Base-by-base conservation (phyloP, 1,139 yeast genomes). In the Kodamaea ohmeri region DNA sequence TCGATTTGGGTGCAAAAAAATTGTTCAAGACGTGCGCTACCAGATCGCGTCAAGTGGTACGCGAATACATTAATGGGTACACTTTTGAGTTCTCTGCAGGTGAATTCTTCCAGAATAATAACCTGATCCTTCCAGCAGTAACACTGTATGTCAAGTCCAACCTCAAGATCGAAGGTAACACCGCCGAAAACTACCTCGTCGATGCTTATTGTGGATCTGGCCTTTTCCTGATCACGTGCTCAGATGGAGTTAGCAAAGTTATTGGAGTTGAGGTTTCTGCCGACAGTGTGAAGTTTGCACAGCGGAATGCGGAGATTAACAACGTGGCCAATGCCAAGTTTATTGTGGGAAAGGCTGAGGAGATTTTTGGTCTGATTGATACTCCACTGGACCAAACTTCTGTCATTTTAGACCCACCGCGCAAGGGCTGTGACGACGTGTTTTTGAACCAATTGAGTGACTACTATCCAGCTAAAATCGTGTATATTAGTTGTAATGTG, bases 121-220 rank as follows among this genome's bases (percentile, higher is more conserved):
- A 89, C 58, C 83, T 95, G 15, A 92, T 92, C 25, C 68, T 92
- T 45, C 96, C 96, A 1, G 62, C 71, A 2, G 95, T 92, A 7
- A 85, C 95, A 1, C 67, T 69, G 33, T 89, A 88, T 55, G 98
- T 92, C 14, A 77, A 81, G 44, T 75, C 80, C 14, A 86, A 87
- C 53, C 63, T 88, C 37, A 64, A 64, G 32, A 70, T 80, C 29
- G 66, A 76, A 2, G 53, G 55, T 25, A 50, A 59, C 14, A 52
- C 42, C 30, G 58, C 59, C 20, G 65, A 65, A 5, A 65, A 62
- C 45, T 89, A 82, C 58, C 67, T 92, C 39, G 96, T 92, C 19
- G 98, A 92, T 60, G 96, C 98, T 0, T 92, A 92, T 64, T 92
- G 98, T 70, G 98, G 98, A 2, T 87, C 96, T 3, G 98, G 98